Conservation (phyloP, 352 stramenopile genomes). For the Phytophthora ramorum region DNA sequence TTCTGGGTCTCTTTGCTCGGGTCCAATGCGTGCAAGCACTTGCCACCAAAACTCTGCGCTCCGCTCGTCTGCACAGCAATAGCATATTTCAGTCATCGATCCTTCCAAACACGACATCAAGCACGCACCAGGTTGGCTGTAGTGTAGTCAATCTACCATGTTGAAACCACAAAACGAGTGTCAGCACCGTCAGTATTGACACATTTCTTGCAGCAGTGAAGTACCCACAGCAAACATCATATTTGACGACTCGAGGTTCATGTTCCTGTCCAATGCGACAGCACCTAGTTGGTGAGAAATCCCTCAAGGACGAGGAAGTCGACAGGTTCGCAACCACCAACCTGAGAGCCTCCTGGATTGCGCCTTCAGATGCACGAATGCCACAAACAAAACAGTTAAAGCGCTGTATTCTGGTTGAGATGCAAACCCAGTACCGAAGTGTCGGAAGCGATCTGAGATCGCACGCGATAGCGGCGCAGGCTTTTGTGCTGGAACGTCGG, state of each 20-base stretch:
- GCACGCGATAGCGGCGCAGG: conserved; percentile 29
- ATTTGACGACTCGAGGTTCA: conserved; percentile 72
- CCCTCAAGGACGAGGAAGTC: background rate
- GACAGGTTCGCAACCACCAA: background rate
- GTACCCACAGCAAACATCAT: conserved; percentile 60
- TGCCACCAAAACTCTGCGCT: conserved; percentile 60
- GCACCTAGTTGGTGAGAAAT: background rate
- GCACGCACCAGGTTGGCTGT: conserved; percentile 60
- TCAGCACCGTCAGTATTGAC: background rate
- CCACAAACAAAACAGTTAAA: background rate
- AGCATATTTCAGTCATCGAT: conserved; percentile 3
- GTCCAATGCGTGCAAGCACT: conserved; percentile 67
- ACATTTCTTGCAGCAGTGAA: background rate
- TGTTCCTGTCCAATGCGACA: conserved; percentile 19
- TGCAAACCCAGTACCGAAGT: conserved; percentile 27
- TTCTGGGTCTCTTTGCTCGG: conserved; percentile 51
- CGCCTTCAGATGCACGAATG: conserved; percentile 12
- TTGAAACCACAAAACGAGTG: background rate
- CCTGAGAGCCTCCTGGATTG: conserved; percentile 35
- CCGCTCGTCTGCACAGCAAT: conserved; percentile 45
- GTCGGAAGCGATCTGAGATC: conserved; percentile 36
- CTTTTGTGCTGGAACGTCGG: conserved; percentile 1
- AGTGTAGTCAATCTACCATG: conserved; percentile 67
- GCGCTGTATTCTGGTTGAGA: background rate
- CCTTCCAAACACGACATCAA: background rate